Percentiles rank a stretch among this genome's conserved stretches.
These are phyloP conservation scores for Hyphopichia wangnamkhiaoensis DNA, from an alignment of 1,139 yeast genomes.

Conservation along the genomic window DNA sequence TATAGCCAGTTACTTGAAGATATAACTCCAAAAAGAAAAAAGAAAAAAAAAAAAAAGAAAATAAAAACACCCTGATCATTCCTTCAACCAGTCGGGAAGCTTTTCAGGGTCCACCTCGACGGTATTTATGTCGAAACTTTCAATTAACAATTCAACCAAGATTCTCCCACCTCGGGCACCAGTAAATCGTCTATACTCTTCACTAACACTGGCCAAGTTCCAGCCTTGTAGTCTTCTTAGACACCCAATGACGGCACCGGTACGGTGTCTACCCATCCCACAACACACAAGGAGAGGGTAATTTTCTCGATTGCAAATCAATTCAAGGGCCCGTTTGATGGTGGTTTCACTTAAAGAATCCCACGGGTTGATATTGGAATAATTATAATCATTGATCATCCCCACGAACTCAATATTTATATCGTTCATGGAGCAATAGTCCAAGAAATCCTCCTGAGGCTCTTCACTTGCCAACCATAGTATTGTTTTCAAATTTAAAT, in stretches of 20 bases:
- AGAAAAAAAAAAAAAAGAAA: too few species aligned
- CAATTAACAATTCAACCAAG: slow-evolving; percentile 85
- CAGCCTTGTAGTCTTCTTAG: slow-evolving; percentile 88
- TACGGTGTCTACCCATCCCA: slow-evolving; percentile 96
- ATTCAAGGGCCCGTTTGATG: slow-evolving; percentile 74
- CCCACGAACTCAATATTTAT: slow-evolving; percentile 69
- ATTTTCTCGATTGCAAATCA: slow-evolving; percentile 68
- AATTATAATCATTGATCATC: slow-evolving; percentile 56
- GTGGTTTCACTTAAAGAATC: slow-evolving; percentile 89
- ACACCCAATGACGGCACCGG: slow-evolving; percentile 96
- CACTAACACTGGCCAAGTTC: slow-evolving; percentile 92
- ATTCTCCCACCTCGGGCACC: slow-evolving; percentile 93
- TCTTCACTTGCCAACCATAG: slow-evolving; percentile 96
- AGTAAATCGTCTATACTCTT: slow-evolving; percentile 90
- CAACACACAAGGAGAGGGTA: slow-evolving; percentile 91
- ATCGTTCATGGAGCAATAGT: slow-evolving; percentile 71
- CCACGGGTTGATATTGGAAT: slow-evolving; percentile 71
- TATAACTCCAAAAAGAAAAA: too few species aligned
- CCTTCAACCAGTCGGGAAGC: slow-evolving; percentile 48
- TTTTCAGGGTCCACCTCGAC: slow-evolving; percentile 50
- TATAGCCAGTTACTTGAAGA: too few species aligned
- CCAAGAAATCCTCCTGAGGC: slow-evolving; percentile 84
- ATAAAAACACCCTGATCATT: too few species aligned
- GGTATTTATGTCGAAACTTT: slow-evolving; percentile 67
- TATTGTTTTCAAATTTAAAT: slow-evolving; percentile 73